These are phyloP conservation scores for Akanthomyces uredinophilus DNA, from an alignment of 2,329 filamentous ascomycete genomes.

Conservation along the genomic window DNA sequence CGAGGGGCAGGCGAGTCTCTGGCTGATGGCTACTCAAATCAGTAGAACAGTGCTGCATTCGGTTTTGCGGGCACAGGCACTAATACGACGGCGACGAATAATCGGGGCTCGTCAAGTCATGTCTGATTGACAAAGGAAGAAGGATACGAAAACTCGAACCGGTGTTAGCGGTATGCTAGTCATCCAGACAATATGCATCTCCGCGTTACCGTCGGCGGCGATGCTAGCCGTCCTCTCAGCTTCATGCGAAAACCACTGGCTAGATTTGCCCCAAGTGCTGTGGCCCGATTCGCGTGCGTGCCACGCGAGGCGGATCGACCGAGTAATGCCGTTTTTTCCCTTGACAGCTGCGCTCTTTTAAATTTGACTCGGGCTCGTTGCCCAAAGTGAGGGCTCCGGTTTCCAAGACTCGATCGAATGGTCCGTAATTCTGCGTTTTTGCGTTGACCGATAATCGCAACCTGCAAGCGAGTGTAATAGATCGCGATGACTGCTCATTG, in stretches of 20 bases:
- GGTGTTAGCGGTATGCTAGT: not conserved
- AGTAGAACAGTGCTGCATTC: not conserved
- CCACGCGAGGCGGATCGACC: slow-evolving; percentile 6
- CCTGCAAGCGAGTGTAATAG: not conserved
- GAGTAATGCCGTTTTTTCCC: not conserved
- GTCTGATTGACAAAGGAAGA: not conserved
- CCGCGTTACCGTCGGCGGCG: not conserved
- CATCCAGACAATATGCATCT: not conserved
- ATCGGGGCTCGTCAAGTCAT: not conserved
- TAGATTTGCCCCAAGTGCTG: not conserved
- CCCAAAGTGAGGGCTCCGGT: not conserved
- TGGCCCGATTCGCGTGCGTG: not conserved
- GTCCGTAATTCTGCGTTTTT: not conserved
- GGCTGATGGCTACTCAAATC: not conserved
- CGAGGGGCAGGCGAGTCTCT: not conserved
- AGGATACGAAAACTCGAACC: not conserved
- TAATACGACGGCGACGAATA: slow-evolving; percentile 6
- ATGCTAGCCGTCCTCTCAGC: not conserved
- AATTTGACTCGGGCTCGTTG: slow-evolving; percentile 2
- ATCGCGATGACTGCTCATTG: not conserved
- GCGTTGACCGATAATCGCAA: not conserved
- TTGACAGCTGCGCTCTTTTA: not conserved
- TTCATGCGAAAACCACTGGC: not conserved
- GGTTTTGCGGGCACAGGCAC: not conserved
- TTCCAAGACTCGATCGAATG: not conserved